Conservation (phyloP, 495 filamentous ascomycete genomes). For the Amphirosellinia nigrospora region DNA sequence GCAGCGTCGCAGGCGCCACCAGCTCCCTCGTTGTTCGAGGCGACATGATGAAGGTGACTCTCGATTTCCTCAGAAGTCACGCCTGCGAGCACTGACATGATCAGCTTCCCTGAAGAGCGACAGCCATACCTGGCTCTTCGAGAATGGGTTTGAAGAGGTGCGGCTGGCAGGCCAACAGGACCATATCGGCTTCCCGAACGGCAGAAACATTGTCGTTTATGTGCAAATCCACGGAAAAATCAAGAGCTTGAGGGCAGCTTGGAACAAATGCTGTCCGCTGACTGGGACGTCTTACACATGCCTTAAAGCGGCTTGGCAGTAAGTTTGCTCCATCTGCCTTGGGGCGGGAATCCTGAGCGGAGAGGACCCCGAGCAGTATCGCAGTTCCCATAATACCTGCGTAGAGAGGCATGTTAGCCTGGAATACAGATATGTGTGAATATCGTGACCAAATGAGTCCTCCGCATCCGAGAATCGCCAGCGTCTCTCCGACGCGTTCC, state of each 20-base stretch:
- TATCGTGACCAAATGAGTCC: neutral
- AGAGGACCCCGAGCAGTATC: conserved; percentile 68
- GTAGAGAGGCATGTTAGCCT: neutral
- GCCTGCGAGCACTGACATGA: conserved; percentile 74
- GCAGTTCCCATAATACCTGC: conserved; percentile 71
- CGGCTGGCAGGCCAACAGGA: conserved; percentile 70
- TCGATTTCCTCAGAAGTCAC: conserved; percentile 61
- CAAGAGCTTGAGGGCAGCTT: conserved; percentile 47
- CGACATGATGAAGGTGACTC: conserved; percentile 22
- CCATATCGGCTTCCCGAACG: conserved; percentile 55
- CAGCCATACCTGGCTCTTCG: conserved; percentile 56
- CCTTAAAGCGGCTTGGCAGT: conserved; percentile 64
- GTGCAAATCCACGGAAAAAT: conserved; percentile 29
- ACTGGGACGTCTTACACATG: conserved; percentile 62
- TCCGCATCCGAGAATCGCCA: conserved; percentile 18
- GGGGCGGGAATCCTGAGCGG: conserved; percentile 47
- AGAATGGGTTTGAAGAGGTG: conserved; percentile 65
- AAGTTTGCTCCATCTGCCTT: conserved; percentile 45
- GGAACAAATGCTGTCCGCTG: conserved; percentile 55
- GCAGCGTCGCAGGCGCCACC: neutral
- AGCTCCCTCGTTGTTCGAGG: too few species aligned
- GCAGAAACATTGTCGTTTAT: conserved; percentile 53
- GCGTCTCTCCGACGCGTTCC: neutral
- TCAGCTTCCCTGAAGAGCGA: conserved; percentile 68
- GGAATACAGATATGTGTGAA: neutral